A percentile compares a stretch with the other conserved stretches of the same genome.
Conservation (phyloP, 169 alveolate species). For the Cryptosporidium sp. region DNA sequence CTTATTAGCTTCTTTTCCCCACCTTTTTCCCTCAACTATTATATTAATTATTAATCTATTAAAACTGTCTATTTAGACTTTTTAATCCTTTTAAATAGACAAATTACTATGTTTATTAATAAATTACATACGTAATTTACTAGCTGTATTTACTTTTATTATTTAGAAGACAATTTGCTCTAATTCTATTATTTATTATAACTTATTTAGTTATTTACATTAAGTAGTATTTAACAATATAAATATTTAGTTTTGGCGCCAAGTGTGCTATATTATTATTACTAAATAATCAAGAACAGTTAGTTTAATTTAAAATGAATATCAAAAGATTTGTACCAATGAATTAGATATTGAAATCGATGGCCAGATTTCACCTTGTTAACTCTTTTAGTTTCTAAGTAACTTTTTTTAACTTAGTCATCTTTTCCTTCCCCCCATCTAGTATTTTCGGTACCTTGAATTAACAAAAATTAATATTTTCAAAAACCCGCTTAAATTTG, state of each 20-base stretch:
- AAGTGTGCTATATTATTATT: background rate
- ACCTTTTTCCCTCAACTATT: constrained; percentile 8
- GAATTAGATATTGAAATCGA: no score
- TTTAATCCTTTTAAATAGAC: background rate
- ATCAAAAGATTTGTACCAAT: background rate
- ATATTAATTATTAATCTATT: background rate
- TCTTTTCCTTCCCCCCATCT: background rate
- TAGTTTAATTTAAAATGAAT: no score
- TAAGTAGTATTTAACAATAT: no score
- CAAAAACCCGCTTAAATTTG: background rate
- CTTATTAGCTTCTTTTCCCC: constrained; percentile 5
- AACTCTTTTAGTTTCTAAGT: background rate
- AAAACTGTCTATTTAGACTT: constrained; percentile 10
- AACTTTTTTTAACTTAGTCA: background rate
- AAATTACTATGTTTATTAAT: background rate
- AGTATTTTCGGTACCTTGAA: no score
- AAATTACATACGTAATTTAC: background rate
- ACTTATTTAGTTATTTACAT: background rate
- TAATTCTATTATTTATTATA: no score
- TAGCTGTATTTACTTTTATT: background rate
- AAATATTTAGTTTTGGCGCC: background rate
- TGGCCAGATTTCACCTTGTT: no score
- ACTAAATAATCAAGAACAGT: background rate
- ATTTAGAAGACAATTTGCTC: background rate
- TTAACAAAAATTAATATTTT: no score